Evolutionary conservation across 768 basidiomycete genomes (phyloP), one percentile per base, ranked within the genome.

Genomic region (Kwoniella sp.): DNA sequence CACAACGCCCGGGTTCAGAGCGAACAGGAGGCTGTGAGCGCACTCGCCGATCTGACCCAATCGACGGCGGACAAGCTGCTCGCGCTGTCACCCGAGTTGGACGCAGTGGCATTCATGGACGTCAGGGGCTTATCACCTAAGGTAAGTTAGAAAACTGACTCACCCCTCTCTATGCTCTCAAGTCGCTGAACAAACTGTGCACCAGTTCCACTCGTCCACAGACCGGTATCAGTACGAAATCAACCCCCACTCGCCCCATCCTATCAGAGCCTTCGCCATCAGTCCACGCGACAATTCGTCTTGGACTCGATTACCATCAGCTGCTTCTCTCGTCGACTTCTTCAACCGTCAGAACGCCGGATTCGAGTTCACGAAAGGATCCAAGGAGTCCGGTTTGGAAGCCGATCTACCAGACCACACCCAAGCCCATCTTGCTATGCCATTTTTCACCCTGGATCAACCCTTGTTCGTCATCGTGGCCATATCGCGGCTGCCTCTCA

Each of bases 391-490:
- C 2, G 69, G 68, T 11, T 29, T 76, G 13, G 70, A 74, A 47
- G 13, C 20, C 2, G 58, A 41, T 26, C 55, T 76, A 22, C 70
- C 70, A 4, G 15, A 56, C 2, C n/a, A 7, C 8, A 67, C 63
- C 23, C n/a, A 23, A 30, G 54, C 60, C 13, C 65, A 76, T 50
- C 34, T 70, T 38, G 45, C 58, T 60, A 53, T 73, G 9, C 63
- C 69, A 28, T 67, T 72, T 57, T 58, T 61, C 47, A 58, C 58
- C n/a, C 63, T 50, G 22, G 63, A 69, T 37, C 61, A 74, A 50
- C 64, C 72, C 13, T n/a, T 66, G 38, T 72, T 70, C 47, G 38
- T 72, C 26, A 53, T 76, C 45, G 30, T 74, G 41, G 65, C 64
- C 38, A 57, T 58, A 13, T 65, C 66, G 0, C 26, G 53, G n/a